Percentiles rank a stretch among this genome's conserved stretches.
Evolutionary conservation across 345 rosid species (phyloP).

Genomic region (Sapria himalayana): DNA sequence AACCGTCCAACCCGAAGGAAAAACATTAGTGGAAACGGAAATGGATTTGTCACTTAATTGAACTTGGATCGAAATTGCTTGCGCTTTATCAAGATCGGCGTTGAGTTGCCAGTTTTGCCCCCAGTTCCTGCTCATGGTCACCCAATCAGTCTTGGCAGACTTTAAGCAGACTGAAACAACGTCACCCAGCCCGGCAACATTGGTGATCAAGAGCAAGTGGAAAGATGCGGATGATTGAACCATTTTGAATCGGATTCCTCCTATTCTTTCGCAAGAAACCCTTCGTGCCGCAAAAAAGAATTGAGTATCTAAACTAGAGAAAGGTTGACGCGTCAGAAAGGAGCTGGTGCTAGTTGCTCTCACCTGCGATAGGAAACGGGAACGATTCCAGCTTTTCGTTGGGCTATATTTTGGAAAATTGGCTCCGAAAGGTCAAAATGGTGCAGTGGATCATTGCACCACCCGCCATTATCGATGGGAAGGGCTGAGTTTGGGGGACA

Average conservation of each 20-base stretch:
- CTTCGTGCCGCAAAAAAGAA: conserved; percentile 16
- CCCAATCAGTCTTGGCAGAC: conserved; percentile 64
- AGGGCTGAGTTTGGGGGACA: conserved; percentile 62
- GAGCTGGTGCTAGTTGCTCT: no score
- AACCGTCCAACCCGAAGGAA: conserved; percentile 50
- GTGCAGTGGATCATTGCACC: conserved; percentile 94
- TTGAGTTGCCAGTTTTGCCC: conserved; percentile 96
- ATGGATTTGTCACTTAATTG: conserved; percentile 52
- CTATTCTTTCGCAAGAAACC: conserved; percentile 61
- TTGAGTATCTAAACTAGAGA: not conserved
- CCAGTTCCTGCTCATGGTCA: conserved; percentile 81
- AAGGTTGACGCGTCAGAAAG: not conserved
- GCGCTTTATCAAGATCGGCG: conserved; percentile 54
- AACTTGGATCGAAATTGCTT: conserved; percentile 54
- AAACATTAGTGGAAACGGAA: conserved; percentile 21
- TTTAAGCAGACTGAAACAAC: conserved; percentile 40
- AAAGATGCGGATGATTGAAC: conserved; percentile 70
- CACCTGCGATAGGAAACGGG: conserved; percentile 72
- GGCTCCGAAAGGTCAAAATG: conserved; percentile 96
- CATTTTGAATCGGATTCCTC: conserved; percentile 82
- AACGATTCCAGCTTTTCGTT: conserved; percentile 64
- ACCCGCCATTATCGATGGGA: conserved; percentile 63
- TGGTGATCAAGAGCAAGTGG: conserved; percentile 54
- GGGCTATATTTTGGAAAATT: conserved; percentile 77
- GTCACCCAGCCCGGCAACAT: conserved; percentile 66